A percentile compares a stretch with the other conserved stretches of the same genome.
Evolutionary conservation across 768 basidiomycete species (phyloP).

Genomic region (Pisolithus microcarpus): DNA sequence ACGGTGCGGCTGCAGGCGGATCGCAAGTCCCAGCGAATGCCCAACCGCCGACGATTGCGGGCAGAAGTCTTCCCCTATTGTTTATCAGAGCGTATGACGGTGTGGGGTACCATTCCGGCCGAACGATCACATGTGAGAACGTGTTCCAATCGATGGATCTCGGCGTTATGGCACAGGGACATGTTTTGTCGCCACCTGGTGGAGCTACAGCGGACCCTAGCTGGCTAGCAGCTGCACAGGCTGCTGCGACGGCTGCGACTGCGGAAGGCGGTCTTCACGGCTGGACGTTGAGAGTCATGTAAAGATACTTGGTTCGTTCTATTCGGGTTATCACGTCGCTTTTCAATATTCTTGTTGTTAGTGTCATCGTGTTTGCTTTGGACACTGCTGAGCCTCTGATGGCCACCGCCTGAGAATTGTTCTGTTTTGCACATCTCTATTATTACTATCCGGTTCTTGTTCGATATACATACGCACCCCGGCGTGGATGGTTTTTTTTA

Average conservation of each 20-base stretch:
- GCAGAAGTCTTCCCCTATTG: conserved; percentile 66
- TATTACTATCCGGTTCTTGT: conserved; percentile 2
- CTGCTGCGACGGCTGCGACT: conserved; percentile 55
- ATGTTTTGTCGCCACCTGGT: conserved; percentile 38
- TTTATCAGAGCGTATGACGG: conserved; percentile 80
- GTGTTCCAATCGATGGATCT: conserved; percentile 68
- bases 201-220: conserved; percentile 46
- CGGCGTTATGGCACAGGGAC: conserved; percentile 37
- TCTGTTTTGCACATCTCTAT: conserved; percentile 10
- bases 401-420: neutral
- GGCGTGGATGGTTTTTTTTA: conserved; percentile 3
- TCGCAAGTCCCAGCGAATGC: conserved; percentile 23
- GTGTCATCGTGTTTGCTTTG: conserved; percentile 17
- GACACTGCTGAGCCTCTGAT: conserved; percentile 1
- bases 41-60: conserved; percentile 45
- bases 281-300: conserved; percentile 79
- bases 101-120: conserved; percentile 85
- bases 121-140: conserved; percentile 77
- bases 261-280: conserved; percentile 63
- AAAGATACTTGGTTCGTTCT: conserved; percentile 17
- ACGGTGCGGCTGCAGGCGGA: conserved; percentile 18
- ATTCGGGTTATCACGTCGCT: conserved; percentile 17
- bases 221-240: conserved; percentile 73
- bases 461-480: neutral
- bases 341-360: conserved; percentile 8